Evolutionary conservation across 441 rosid genomes (phyloP).

Genomic region (Cnidoscolus chayamansa): DNA sequence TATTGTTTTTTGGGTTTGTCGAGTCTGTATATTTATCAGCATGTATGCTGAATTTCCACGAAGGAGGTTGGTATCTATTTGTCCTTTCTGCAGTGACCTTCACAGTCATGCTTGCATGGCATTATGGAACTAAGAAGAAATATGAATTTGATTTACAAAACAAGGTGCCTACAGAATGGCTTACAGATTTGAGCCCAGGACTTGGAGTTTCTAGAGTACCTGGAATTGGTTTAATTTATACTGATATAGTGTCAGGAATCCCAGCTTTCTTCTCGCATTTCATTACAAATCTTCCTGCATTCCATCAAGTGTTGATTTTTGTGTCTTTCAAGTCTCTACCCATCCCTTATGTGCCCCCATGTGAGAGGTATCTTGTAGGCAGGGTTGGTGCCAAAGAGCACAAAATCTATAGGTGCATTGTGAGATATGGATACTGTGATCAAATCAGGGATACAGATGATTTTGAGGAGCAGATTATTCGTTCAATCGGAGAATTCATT

Average conservation of each 20-base stretch:
- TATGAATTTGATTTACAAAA: slow-evolving; percentile 60
- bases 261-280: slow-evolving; percentile 72
- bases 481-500: slow-evolving; percentile 53
- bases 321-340: slow-evolving; percentile 63
- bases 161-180: slow-evolving; percentile 64
- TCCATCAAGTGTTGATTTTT: slow-evolving; percentile 59
- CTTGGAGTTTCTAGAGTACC: slow-evolving; percentile 62
- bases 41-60: slow-evolving; percentile 41
- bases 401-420: slow-evolving; percentile 55
- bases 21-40: slow-evolving; percentile 51
- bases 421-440: slow-evolving; percentile 57
- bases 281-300: slow-evolving; percentile 62
- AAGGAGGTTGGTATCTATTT: slow-evolving; percentile 56
- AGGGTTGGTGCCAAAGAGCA: slow-evolving; percentile 48
- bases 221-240: slow-evolving; percentile 56
- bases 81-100: slow-evolving; percentile 38
- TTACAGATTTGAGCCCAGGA: slow-evolving; percentile 44
- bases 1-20: slow-evolving; percentile 47
- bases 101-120: slow-evolving; percentile 59
- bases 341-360: slow-evolving; percentile 42
- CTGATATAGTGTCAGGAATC: slow-evolving; percentile 55
- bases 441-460: slow-evolving; percentile 42
- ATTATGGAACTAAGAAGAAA: slow-evolving; percentile 59
- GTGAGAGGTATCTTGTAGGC: slow-evolving; percentile 46
- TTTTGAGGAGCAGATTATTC: slow-evolving; percentile 55